Evolutionary conservation across 140 eudicot species (phyloP), one percentile per base, ranked within the genome.

Genomic region (Flaveria floridana): DNA sequence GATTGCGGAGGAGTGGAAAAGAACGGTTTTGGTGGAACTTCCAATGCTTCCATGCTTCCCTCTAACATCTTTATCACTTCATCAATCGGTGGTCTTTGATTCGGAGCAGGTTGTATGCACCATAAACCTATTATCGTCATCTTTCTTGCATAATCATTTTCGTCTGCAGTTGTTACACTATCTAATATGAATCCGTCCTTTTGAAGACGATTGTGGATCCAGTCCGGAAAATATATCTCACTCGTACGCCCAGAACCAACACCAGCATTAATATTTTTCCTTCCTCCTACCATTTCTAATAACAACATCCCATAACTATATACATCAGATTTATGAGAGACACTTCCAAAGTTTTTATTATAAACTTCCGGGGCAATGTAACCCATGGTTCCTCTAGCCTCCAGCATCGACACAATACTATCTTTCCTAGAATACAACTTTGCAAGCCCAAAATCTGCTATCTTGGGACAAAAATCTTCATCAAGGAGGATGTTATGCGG

Each of bases 21-120:
- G 70, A 70, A 44, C 1, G 86, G 84, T 53, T 79, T 79, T 11
- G 89, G 89, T 0, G 89, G 89, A 14, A 82, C 56, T 71, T 65
- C 50, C 26, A 82, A 9, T 7, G 71, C 46, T 9, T 85, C 80
- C 26, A 68, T 11, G 21, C 74, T 53, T 42, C 86, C 84, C n/a
- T 79, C 77, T 28, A 82, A 53, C 89, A 85, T 85, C 15, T 63
- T 47, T 0, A 85, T 63, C 53, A 74, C 88, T 63, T 73, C 44
- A 16, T 3, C 53, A 46, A 53, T 84, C 1, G 82, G 19, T 26
- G 88, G 88, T 26, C 88, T 75, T 46, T 84, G 70, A 14, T 75
- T 26, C 18, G 88, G 88, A 77, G 65, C 39, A 0, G 73, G 34
- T 37, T 59, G 66, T 59, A 59, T 59, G 66, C 66, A 59, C 66